Percentiles rank a stretch among this genome's conserved stretches.
These are phyloP conservation scores for Parachaetomium inaequale DNA, from an alignment of 495 filamentous ascomycete species.

Conservation along the genomic window DNA sequence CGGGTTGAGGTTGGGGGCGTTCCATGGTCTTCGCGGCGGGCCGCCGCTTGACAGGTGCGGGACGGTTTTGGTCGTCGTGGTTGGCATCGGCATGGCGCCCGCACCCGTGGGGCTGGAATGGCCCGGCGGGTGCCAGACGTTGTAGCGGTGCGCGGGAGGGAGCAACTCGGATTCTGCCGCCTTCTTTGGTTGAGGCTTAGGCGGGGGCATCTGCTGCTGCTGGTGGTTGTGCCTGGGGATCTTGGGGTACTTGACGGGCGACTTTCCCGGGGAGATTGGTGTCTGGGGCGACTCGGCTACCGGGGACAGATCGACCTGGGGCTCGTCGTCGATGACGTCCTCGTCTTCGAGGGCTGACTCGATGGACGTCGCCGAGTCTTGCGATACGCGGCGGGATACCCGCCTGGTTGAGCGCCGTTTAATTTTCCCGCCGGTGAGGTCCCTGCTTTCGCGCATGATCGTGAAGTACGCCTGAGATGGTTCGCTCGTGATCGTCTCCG, in stretches of 20 bases:
- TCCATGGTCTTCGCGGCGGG: conserved; percentile 14
- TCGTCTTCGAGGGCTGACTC: conserved; percentile 28
- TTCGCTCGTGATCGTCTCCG: conserved; percentile 5
- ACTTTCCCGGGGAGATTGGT: conserved; percentile 32
- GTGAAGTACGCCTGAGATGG: conserved; percentile 11
- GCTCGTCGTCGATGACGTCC: conserved; percentile 23
- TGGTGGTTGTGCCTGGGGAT: conserved; percentile 25
- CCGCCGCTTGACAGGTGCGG: not conserved
- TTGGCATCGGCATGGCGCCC: not conserved
- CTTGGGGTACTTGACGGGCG: conserved; percentile 44
- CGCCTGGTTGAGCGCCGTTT: conserved; percentile 18
- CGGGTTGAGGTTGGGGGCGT: conserved; percentile 21
- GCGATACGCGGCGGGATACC: conserved; percentile 20
- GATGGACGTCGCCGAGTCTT: conserved; percentile 31
- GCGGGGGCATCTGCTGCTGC: not conserved
- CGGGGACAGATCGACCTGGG: conserved; percentile 39
- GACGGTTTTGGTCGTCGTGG: not conserved
- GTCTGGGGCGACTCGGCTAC: conserved; percentile 41
- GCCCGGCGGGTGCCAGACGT: conserved; percentile 33
- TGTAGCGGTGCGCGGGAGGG: conserved; percentile 32
- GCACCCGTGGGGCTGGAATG: conserved; percentile 33
- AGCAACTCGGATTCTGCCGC: conserved; percentile 23
- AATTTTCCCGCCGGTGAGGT: conserved; percentile 13
- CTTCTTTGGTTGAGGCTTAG: not conserved
- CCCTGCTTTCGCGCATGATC: conserved; percentile 19